phyloP scores from a whole-genome alignment of 352 stramenopile genomes.

The Phytophthora citrophthora region DNA sequence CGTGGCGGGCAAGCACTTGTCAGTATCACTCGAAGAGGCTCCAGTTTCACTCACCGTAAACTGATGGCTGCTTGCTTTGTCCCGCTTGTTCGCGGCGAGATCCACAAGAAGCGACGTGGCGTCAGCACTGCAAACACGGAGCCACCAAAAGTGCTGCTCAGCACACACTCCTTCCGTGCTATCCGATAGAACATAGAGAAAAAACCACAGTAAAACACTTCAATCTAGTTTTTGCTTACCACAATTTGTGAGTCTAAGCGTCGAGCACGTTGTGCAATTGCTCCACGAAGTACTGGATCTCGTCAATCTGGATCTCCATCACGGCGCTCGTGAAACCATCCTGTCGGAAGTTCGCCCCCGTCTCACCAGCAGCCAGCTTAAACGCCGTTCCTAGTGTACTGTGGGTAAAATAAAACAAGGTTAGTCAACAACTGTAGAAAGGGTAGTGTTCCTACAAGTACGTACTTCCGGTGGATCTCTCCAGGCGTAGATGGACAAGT shows the following conservation, averaged over 20 bases:
- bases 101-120: conserved; percentile 23
- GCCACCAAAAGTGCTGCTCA: conserved; percentile 10
- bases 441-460: conserved; percentile 5
- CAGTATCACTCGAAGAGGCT: conserved; percentile 66
- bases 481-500: conserved; percentile 91
- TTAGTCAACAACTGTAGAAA: neutral
- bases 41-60: conserved; percentile 52
- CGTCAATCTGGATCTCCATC: conserved; percentile 94
- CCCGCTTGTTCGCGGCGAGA: conserved; percentile 57
- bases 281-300: conserved; percentile 97
- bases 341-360: conserved; percentile 92
- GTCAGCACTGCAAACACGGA: conserved; percentile 13
- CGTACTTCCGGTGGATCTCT: conserved; percentile 89
- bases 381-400: conserved; percentile 94
- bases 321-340: conserved; percentile 97
- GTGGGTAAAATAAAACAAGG: conserved; percentile 15
- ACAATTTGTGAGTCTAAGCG: conserved; percentile 44
- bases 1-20: conserved; percentile 79
- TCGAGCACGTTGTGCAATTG: conserved; percentile 94
- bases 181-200: conserved; percentile 17
- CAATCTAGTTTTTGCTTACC: conserved; percentile 24
- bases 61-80: conserved; percentile 77
- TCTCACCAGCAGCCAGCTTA: conserved; percentile 92
- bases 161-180: conserved; percentile 20
- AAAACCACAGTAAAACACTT: conserved; percentile 4